Evolutionary conservation across 768 basidiomycete species (phyloP).

Genomic region (Tubosaeta sp.): DNA sequence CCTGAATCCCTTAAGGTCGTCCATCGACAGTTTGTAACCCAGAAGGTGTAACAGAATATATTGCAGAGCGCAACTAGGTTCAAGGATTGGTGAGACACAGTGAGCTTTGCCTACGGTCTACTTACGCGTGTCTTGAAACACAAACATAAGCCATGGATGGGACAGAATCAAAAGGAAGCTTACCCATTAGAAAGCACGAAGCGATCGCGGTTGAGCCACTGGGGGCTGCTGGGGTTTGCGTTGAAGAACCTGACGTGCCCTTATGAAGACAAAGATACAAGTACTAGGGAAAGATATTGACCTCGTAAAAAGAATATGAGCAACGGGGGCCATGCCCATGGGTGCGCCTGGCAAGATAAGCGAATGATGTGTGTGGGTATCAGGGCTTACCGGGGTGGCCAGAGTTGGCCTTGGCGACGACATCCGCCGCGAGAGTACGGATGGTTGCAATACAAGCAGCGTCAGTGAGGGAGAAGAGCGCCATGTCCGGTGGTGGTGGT

Average conservation of each 20-base stretch:
- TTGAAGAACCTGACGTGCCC: conserved; percentile 63
- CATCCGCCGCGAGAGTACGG: conserved; percentile 70
- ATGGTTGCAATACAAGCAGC: conserved; percentile 65
- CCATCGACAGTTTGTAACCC: conserved; percentile 88
- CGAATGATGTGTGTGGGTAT: background rate
- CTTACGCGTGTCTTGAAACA: conserved; percentile 66
- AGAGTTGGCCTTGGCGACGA: conserved; percentile 86
- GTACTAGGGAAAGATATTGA: conserved; percentile 16
- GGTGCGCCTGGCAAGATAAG: conserved; percentile 62
- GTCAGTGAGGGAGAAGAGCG: conserved; percentile 44
- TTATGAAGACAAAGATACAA: background rate
- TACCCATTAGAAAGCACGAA: conserved; percentile 96
- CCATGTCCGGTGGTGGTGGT: conserved; percentile 31
- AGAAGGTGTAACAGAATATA: conserved; percentile 89
- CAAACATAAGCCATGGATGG: conserved; percentile 9
- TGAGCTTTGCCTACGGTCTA: background rate
- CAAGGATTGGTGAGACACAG: conserved; percentile 3
- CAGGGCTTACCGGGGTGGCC: conserved; percentile 74
- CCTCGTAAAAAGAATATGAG: conserved; percentile 80
- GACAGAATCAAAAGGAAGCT: conserved; percentile 5
- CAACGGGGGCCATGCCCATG: conserved; percentile 87
- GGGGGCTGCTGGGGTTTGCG: conserved; percentile 82
- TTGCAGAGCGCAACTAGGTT: conserved; percentile 80
- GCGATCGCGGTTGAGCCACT: conserved; percentile 96
- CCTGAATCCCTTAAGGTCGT: conserved; percentile 92